Evolutionary conservation across 805 yeast genomes (phyloP).

Genomic region (Novakomyces olei): DNA sequence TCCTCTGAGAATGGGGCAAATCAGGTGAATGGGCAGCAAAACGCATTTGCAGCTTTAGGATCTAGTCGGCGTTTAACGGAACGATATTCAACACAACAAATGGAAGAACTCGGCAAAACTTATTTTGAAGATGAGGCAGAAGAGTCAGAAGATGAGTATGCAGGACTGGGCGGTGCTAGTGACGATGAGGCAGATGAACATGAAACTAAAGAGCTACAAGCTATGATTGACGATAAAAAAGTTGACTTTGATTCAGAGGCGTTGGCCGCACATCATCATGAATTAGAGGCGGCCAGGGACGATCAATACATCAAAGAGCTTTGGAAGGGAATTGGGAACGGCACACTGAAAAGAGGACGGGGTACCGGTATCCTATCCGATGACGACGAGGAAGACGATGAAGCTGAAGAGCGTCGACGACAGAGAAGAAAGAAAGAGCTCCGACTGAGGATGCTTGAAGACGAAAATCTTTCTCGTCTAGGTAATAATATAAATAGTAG

Average conservation of each 20-base stretch:
- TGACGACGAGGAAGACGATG: slow-evolving; percentile 50
- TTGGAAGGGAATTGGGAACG: slow-evolving; percentile 43
- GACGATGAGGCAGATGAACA: slow-evolving; percentile 8
- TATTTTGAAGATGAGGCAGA: slow-evolving; percentile 60
- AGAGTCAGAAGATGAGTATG: slow-evolving; percentile 79
- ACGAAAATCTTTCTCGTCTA: slow-evolving; percentile 13
- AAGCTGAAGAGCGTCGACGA: slow-evolving; percentile 19
- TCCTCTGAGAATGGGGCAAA: too few relatives aligned
- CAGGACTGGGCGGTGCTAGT: slow-evolving; percentile 22
- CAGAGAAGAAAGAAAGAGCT: slow-evolving; percentile 16
- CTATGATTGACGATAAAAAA: slow-evolving; percentile 19
- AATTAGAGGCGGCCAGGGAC: slow-evolving; percentile 41
- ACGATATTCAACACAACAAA: too few relatives aligned
- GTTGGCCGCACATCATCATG: slow-evolving; percentile 22
- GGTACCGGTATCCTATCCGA: slow-evolving; percentile 40
- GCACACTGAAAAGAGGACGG: slow-evolving; percentile 28
- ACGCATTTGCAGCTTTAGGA: too few relatives aligned
- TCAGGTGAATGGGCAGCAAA: too few relatives aligned
- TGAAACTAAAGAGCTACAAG: slow-evolving; percentile 1
- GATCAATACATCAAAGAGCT: slow-evolving; percentile 41
- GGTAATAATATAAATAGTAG: too few relatives aligned
- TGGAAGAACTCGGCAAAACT: too few relatives aligned
- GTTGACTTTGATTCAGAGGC: slow-evolving; percentile 37
- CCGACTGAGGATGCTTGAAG: slow-evolving; percentile 28
- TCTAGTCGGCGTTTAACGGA: too few relatives aligned